Evolutionary conservation across 768 basidiomycete genomes (phyloP), one percentile per base, ranked within the genome.

Genomic region (Lanmaoa rubissima): DNA sequence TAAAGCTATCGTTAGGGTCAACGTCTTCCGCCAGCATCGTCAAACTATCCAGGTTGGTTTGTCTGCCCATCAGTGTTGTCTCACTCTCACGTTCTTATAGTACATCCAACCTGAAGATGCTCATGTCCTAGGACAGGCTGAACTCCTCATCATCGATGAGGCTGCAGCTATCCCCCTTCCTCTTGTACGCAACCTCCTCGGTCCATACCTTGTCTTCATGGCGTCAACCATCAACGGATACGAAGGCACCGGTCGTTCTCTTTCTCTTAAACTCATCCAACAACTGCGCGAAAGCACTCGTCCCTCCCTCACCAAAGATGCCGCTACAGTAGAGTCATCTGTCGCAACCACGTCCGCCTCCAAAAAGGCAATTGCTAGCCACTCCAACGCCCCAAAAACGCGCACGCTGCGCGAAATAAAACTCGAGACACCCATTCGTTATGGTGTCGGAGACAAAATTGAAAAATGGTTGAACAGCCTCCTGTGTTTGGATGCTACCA

Each of bases 151-250:
- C 65, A 96, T 99, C 61, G 97, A 99, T 65, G 97, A 99, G 74
- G 96, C 96, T 8, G 97, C 97, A 10, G 97, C 97, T 19, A 98
- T 98, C 51, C 97, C 97, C 1, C 83, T 98, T 17, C 94, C 96
- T 2, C 87, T 99, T 36, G 96, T 99, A 17, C 86, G 90, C 54
- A 92, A 93, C 64, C 89, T 99, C 60, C 86, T 99, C 53, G 97
- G 97, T 0, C 89, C 88, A 1, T 98, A 98, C 74, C 90, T 98
- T 36, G 94, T 98, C 49, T 98, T 98, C 79, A 88, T 98, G 80
- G 92, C 97, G 1, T 97, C 94, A n/a, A 99, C 97, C 1, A 94
- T 99, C 75, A 98, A 98, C 70, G 97, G 97, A 40, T 99, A 99
- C 73, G 97, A 98, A 80, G 97, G 97, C 28, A 98, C 97, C 0